Evolutionary conservation across 1,139 yeast genomes (phyloP).

Genomic region (Saccharomyces hybrid): DNA sequence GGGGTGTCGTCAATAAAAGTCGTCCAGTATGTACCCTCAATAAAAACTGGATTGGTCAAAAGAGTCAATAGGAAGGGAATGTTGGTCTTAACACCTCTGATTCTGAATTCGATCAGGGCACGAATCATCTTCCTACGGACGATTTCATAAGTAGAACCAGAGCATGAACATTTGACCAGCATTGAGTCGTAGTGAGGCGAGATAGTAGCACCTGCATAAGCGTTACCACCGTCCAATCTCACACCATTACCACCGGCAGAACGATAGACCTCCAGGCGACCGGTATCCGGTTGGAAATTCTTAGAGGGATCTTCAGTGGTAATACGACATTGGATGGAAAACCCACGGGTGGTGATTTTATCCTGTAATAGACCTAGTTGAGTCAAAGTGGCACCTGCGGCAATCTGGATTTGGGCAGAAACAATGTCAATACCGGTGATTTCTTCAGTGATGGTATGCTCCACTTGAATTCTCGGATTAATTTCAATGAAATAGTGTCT

Average conservation of each 20-base stretch:
- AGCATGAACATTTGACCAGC: constrained; percentile 95
- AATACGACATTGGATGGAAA: constrained; percentile 98
- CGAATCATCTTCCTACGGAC: constrained; percentile 96
- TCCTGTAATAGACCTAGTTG: constrained; percentile 92
- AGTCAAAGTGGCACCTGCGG: constrained; percentile 93
- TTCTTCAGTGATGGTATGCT: constrained; percentile 98
- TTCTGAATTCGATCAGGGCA: constrained; percentile 93
- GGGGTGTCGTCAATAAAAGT: constrained; percentile 98
- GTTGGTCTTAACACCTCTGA: constrained; percentile 97
- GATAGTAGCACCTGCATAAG: constrained; percentile 96
- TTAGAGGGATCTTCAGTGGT: constrained; percentile 97
- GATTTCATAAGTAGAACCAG: constrained; percentile 94
- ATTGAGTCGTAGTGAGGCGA: constrained; percentile 97
- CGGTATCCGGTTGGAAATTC: constrained; percentile 97
- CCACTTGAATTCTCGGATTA: constrained; percentile 98
- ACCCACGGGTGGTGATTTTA: constrained; percentile 91
- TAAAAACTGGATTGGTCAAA: constrained; percentile 85
- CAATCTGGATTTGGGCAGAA: constrained; percentile 98
- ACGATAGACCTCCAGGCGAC: constrained; percentile 95
- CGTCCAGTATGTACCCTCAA: constrained; percentile 90
- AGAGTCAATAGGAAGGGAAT: constrained; percentile 94
- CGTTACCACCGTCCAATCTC: constrained; percentile 97
- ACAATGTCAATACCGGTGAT: constrained; percentile 97
- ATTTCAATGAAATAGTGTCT: constrained; percentile 97
- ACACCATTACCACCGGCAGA: constrained; percentile 99